Percentiles rank a stretch among this genome's conserved stretches.
Evolutionary conservation across 495 filamentous ascomycete species (phyloP).

Genomic region (Geoglossum glabrum): DNA sequence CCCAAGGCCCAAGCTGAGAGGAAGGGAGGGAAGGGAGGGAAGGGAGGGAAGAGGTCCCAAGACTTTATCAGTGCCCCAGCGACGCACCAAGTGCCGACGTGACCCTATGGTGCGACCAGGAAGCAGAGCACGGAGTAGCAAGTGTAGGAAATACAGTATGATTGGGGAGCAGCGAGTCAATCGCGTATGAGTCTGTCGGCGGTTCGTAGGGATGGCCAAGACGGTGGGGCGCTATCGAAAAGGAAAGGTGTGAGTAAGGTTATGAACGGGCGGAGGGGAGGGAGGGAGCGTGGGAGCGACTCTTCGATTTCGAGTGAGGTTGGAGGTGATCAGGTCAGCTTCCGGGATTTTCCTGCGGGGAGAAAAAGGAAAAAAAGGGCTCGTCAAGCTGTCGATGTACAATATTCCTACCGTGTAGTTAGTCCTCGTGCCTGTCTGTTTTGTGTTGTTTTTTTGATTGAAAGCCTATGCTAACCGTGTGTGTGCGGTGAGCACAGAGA

Average conservation of each 20-base stretch:
- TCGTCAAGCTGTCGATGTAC: no score
- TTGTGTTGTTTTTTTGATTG: no score
- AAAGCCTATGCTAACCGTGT: no score
- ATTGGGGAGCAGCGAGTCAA: background rate
- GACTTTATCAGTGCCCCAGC: slow-evolving; percentile 1
- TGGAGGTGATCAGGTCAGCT: background rate
- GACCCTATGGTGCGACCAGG: background rate
- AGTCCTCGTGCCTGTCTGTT: no score
- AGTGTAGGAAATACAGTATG: background rate
- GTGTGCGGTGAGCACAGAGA: no score
- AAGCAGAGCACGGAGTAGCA: no score
- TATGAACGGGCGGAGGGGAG: background rate
- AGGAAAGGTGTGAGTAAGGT: background rate
- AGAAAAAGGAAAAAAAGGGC: no score
- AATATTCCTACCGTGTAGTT: no score
- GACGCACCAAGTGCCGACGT: background rate
- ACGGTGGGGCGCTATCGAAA: background rate
- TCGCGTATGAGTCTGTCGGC: background rate
- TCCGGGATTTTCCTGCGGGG: background rate
- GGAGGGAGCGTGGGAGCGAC: no score
- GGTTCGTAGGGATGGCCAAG: background rate
- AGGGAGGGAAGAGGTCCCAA: background rate
- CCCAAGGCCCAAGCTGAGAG: background rate
- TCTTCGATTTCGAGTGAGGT: background rate
- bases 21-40: no score